Evolutionary conservation across 2,329 filamentous ascomycete species (phyloP), one percentile per base, ranked within the genome.

Genomic region (Nemania sp.): DNA sequence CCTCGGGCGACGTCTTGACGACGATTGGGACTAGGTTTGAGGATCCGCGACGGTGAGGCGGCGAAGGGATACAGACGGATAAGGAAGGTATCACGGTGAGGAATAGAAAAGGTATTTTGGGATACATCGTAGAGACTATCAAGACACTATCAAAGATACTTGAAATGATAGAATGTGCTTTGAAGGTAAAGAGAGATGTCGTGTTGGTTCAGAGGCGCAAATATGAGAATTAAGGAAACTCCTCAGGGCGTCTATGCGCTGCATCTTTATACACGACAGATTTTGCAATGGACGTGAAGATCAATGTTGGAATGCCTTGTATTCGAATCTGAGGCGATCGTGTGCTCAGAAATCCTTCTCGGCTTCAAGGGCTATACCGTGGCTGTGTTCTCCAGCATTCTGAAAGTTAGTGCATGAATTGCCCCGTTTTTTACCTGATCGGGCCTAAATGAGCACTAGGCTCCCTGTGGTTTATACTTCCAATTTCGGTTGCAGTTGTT

Each of bases 341-440:
- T 56, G 20, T 56, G 11, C n/a, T 56, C 53, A n/a, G 11, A 26
- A 56, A 15, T 56, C 53, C 53, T 41, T 43, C 18, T 10, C 32
- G 13, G 38, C n/a, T 22, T 55, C n/a, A 41, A 55, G 29, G 26
- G 22, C 29, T 32, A 7, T n/a, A n/a, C 24, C 20, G 13, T n/a
- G 5, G 49, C 26, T 53, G 41, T 35, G 32, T n/a, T n/a, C n/a
- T n/a, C n/a, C n/a, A n/a, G n/a, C n/a, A n/a, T n/a, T n/a, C n/a
- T n/a, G n/a, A n/a, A n/a, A n/a, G n/a, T n/a, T n/a, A n/a, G n/a
- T n/a, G n/a, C n/a, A n/a, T n/a, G n/a, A n/a, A n/a, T n/a, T n/a
- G n/a, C n/a, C n/a, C n/a, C n/a, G n/a, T n/a, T n/a, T n/a, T n/a
- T n/a, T n/a, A n/a, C n/a, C n/a, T n/a, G n/a, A n/a, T n/a, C n/a